Conservation (phyloP, 2,329 filamentous ascomycete genomes). For the Penicillium brasilianum region DNA sequence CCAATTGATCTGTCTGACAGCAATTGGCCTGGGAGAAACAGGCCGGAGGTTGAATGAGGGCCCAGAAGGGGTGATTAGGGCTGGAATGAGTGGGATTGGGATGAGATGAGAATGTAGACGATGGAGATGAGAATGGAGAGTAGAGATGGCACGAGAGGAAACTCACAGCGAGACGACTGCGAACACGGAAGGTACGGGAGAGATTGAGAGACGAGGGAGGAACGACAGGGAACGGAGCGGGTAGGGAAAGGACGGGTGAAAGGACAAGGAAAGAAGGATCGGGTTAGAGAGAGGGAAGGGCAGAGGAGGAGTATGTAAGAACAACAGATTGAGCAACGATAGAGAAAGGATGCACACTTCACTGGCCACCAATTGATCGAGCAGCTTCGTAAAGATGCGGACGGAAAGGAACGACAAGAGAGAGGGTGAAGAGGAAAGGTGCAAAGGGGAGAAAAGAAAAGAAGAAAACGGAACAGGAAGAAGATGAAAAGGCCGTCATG, state of each 20-base stretch:
- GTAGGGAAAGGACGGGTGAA: too few species aligned
- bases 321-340: neutral
- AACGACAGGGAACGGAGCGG: neutral
- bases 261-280: constrained; percentile 3
- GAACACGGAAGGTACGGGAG: neutral
- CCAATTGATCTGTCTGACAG: neutral
- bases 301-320: neutral
- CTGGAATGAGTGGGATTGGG: neutral
- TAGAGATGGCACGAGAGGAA: neutral
- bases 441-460: constrained; percentile 3
- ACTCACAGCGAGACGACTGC: neutral
- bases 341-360: neutral
- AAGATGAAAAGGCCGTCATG: constrained; percentile 1
- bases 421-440: neutral
- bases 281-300: neutral
- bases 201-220: neutral
- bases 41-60: neutral
- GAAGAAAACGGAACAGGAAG: neutral
- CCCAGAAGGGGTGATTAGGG: neutral
- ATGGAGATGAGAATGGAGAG: neutral
- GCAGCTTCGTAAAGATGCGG: neutral
- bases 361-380: neutral
- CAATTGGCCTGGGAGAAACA: neutral
- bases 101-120: neutral
- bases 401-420: neutral